Base-by-base conservation (phyloP, 78 protist species). In the Dictyostelium citrinum region DNA sequence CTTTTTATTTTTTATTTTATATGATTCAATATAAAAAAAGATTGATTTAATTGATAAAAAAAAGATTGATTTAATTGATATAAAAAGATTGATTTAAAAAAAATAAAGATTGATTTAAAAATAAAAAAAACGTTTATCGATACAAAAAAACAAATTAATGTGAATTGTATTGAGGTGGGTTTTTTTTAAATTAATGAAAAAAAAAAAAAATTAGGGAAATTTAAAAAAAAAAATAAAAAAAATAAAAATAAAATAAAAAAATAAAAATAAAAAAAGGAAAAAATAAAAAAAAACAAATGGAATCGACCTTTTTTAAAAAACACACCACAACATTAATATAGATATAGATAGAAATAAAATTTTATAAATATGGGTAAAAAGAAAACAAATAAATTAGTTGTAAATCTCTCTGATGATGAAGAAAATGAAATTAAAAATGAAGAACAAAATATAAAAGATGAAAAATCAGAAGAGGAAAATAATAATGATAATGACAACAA, bases 291-390 rank as follows among this genome's bases (percentile, higher is more conserved):
- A 64, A 64, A 24, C 24, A 27, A 27, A 8, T 11, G 1, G 0
- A 11, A 64, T 27, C 35, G 29, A 70, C 33, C 35, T 31, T 33
- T 16, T 33, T 17, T 16, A 4, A 22, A 51, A 78, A 78, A n/a
- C 7, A 55, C 8, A 14, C 14, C 24, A 80, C 60, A 39, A 39
- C 43, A 39, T 39, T 39, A 39, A 39, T 5, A 39, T 17, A 46
- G 11, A n/a, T 43, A 45, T 17, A 71, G 20, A 71, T 14, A 61
- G 3, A n/a, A 16, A 0, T 24, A 60, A 29, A 67, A 27, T 6
- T 11, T 29, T 67, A 29, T 29, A 67, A 78, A 49, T 8, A 86
- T 86, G 92, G 93, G 82, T 35, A 88, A 88, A 68, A 86, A 86
- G 67, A 76, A 88, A 68, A 12, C 70, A 24, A 88, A 78, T 58